These are phyloP conservation scores for Saururus chinensis DNA, from an alignment of 164 flowering plant species.

Conservation along the genomic window DNA sequence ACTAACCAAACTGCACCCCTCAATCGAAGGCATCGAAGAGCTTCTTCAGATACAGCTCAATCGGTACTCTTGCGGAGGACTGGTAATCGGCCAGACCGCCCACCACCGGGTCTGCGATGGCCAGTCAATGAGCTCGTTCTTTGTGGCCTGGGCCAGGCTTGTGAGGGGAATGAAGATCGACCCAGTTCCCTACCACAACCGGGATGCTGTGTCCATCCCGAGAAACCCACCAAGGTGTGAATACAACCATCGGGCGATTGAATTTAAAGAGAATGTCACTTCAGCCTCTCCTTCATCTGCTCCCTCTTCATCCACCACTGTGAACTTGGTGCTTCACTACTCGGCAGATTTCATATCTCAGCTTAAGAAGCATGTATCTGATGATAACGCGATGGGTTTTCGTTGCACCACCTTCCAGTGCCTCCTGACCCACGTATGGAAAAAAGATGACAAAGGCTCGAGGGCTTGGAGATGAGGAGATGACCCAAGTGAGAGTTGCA, in stretches of 20 bases:
- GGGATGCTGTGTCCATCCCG: slow-evolving; percentile 1
- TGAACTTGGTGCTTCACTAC: slow-evolving; percentile 10
- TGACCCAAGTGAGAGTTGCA: slow-evolving; percentile 14
- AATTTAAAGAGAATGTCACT: background rate
- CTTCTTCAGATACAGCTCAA: slow-evolving; percentile 9
- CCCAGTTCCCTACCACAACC: slow-evolving; percentile 3
- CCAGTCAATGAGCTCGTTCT: slow-evolving; percentile 8
- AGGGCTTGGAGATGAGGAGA: slow-evolving; percentile 6
- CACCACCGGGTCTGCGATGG: slow-evolving; percentile 10
- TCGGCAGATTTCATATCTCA: slow-evolving; percentile 10
- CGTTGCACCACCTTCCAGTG: slow-evolving; percentile 7
- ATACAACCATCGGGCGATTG: slow-evolving; percentile 1
- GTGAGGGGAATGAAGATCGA: background rate
- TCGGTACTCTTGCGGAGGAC: slow-evolving; percentile 8
- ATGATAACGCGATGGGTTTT: background rate
- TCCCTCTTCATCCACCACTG: background rate
- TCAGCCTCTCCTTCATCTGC: background rate
- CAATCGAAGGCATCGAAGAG: slow-evolving; percentile 6
- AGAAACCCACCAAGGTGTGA: slow-evolving; percentile 5
- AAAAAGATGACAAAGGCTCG: slow-evolving; percentile 18
- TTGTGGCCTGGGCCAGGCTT: slow-evolving; percentile 3
- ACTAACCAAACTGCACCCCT: slow-evolving; percentile 6
- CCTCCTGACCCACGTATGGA: slow-evolving; percentile 12
- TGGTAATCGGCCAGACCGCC: slow-evolving; percentile 4
- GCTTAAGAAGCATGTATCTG: background rate